phyloP scores from a whole-genome alignment of 805 yeast species.

The Candida nanaspora region DNA sequence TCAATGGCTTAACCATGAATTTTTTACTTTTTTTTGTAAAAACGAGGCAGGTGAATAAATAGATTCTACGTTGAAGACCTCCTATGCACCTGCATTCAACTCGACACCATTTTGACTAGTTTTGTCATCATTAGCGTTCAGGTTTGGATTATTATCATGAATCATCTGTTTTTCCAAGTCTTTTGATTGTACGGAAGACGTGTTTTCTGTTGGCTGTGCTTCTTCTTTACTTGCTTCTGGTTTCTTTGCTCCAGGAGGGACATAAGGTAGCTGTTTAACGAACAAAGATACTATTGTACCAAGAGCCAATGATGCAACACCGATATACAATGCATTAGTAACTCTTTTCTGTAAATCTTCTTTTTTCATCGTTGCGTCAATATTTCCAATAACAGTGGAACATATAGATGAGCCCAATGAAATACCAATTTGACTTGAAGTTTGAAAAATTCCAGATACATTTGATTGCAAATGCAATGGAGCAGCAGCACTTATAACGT shows the following conservation, averaged over 20 bases:
- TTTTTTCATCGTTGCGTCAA: neutral
- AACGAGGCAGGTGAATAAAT: no score
- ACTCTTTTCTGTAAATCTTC: constrained; percentile 1
- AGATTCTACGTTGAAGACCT: no score
- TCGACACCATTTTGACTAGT: no score
- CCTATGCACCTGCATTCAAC: no score
- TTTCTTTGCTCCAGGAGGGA: neutral
- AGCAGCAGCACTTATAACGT: constrained; percentile 18
- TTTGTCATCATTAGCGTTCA: no score
- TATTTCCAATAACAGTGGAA: neutral
- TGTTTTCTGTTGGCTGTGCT: no score
- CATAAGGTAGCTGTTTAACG: neutral
- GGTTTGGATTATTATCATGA: no score
- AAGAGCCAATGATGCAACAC: neutral
- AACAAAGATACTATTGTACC: neutral
- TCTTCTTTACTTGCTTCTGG: no score
- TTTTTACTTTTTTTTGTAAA: no score
- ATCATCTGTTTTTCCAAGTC: no score
- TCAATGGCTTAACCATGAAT: no score
- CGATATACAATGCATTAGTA: neutral
- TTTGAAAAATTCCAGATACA: constrained; percentile 1
- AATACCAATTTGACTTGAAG: neutral
- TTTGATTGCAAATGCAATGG: constrained; percentile 1
- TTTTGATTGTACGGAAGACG: no score
- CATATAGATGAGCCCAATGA: neutral